Evolutionary conservation across 352 stramenopile genomes (phyloP), one percentile per base, ranked within the genome.

Genomic region (Phytopythium vexans): DNA sequence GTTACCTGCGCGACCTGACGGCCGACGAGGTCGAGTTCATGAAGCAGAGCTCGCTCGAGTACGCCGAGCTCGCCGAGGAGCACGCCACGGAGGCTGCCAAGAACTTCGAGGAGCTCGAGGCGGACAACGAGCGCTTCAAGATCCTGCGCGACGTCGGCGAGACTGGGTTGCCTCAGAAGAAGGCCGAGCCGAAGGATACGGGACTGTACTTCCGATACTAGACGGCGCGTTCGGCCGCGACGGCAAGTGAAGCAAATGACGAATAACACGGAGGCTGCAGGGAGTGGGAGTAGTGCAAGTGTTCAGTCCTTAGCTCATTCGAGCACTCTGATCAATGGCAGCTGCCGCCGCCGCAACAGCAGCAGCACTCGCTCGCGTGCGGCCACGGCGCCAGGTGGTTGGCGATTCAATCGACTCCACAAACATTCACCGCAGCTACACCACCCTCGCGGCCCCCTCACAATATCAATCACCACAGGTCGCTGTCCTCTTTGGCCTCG

Each of bases 161-260:
- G 74, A 78, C 81, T 0, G 86, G 86, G 12, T 58, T 95, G 55
- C 77, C 77, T 12, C 77, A 89, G 68, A 85, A 83, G 62, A 60
- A 82, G 8, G 64, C 81, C 15, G 65, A 86, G 46, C 79, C 82
- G 31, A 77, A 89, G 64, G 82, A 95, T 66, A 88, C 73, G 16
- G 86, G 86, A 36, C 58, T 95, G 50, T 95, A 87, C 71, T 95
- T 95, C 74, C 87, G 82, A 74, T 95, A 95, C 77, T 95, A 95
- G 79, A 84, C 49, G 47, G 55, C 51, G 59, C 31, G 44, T 21
- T 5, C 21, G 21, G 21, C 21, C 21, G 21, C 21, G 21, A 27
- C 21, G 21, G 21, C 21, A 27, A 27, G 21, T 27, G 21, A 27
- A 27, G 21, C 21, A 27, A 27, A 27, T 27, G 21, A 27, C 21